Evolutionary conservation across 2,329 filamentous ascomycete species (phyloP).

Genomic region (Claviceps cyperi): DNA sequence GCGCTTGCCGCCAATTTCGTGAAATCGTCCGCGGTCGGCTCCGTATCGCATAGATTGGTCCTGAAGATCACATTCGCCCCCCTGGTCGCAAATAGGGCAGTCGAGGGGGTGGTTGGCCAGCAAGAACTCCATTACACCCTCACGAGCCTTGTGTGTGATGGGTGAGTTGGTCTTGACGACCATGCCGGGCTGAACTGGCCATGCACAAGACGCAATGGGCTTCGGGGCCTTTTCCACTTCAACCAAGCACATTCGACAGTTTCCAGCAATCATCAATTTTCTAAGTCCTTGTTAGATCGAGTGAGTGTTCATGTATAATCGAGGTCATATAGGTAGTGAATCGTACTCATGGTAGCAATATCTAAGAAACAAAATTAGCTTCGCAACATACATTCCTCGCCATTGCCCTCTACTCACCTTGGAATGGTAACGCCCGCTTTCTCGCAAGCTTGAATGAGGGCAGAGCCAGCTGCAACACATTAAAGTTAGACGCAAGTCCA

Average conservation of each 20-base stretch:
- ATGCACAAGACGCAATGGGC: constrained; percentile 94
- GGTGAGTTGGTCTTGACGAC: constrained; percentile 97
- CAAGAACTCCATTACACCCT: constrained; percentile 98
- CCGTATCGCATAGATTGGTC: constrained; percentile 99
- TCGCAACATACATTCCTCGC: not conserved
- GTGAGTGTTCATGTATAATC: constrained; percentile 15
- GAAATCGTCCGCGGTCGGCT: constrained; percentile 88
- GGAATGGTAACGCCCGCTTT: constrained; percentile 87
- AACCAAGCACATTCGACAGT: constrained; percentile 98
- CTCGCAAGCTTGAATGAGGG: constrained; percentile 97
- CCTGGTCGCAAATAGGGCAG: constrained; percentile 96
- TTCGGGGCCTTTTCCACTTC: constrained; percentile 95
- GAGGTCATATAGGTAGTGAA: constrained; percentile 9
- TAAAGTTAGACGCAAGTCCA: constrained; percentile 21
- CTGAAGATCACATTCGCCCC: constrained; percentile 96
- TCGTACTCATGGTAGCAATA: constrained; percentile 97
- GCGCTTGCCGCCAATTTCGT: constrained; percentile 90
- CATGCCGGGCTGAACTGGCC: constrained; percentile 98
- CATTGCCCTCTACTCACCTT: constrained; percentile 35
- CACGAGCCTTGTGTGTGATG: constrained; percentile 89
- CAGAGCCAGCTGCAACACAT: constrained; percentile 61
- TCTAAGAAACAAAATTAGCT: constrained; percentile 33
- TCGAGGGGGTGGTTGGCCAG: constrained; percentile 92
- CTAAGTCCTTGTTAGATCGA: constrained; percentile 36
- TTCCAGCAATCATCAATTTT: constrained; percentile 97